Evolutionary conservation across 2,329 filamentous ascomycete species (phyloP), one percentile per base, ranked within the genome.

Genomic region (Ophiostoma perfectum): DNA sequence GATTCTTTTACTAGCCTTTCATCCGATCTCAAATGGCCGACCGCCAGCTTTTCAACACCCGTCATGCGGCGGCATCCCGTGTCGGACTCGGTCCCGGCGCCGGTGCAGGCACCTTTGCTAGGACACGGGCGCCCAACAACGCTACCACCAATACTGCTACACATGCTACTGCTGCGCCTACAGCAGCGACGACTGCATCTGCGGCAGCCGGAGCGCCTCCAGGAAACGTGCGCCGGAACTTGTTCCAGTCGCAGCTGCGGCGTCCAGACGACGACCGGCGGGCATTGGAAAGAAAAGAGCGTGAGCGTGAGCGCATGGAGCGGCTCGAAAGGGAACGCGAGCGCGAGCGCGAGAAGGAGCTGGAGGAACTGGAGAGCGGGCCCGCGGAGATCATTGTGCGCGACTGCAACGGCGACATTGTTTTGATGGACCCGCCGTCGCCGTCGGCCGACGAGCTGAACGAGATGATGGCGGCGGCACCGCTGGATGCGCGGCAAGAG

Each of bases 381-480:
- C 60, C 60, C 1, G 60, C 42, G 39, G 66, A 88, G 72, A 88
- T 90, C 69, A 84, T 90, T 8, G 83, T 88, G 63, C 81, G 87
- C 71, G 84, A 89, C 73, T 79, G 83, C 76, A 83, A 88, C 73
- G 87, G 87, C 65, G 86, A 89, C 72, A 82, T 88, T 68, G 83
- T 87, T 75, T 77, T 89, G n/a, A 80, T 80, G 16, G 85, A 87
- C 70, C 83, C 84, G 63, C 84, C 83, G 0, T 80, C 82, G 70
- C 81, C 82, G 14, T 77, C 80, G 7, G 76, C 83, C 41, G 84
- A 87, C 65, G 84, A 86, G 47, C 80, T 83, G 16, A 83, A 85
- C 67, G 83, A 84, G 75, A 82, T 82, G 66, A 79, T 63, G 60
- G 39, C 60, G 16, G 39, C 60, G 4, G 14, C 60, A 41, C 60